These are phyloP conservation scores for Leishmania guyanensis DNA, from an alignment of 208 protist genomes.

Conservation along the genomic window DNA sequence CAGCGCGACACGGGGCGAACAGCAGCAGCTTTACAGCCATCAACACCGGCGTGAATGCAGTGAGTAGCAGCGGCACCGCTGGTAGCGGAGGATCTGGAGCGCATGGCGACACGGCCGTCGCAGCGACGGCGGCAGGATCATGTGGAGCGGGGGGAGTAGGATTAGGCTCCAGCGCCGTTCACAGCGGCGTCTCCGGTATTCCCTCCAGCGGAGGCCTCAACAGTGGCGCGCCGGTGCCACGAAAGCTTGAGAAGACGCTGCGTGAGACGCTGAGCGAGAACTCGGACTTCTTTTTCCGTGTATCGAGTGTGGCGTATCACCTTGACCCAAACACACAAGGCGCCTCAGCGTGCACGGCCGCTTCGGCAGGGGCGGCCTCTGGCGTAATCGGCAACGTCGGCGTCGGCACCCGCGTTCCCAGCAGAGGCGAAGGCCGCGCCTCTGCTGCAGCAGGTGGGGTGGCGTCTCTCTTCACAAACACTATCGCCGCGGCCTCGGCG, in stretches of 20 bases:
- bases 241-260: slow-evolving; percentile 21
- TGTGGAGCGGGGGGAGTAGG: not conserved
- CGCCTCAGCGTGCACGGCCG: not conserved
- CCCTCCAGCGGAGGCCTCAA: not conserved
- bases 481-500: slow-evolving; percentile 1
- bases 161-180: not conserved
- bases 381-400: not conserved
- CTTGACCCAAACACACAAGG: slow-evolving; percentile 17
- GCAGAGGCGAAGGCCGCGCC: slow-evolving; percentile 4
- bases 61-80: slow-evolving; percentile 3
- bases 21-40: slow-evolving; percentile 17
- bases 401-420: not conserved
- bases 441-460: slow-evolving; percentile 17
- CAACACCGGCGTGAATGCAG: slow-evolving; percentile 11
- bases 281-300: slow-evolving; percentile 42
- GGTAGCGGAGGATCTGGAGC: not conserved
- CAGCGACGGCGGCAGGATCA: not conserved
- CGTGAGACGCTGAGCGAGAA: slow-evolving; percentile 25
- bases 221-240: slow-evolving; percentile 1
- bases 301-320: slow-evolving; percentile 41
- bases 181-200: slow-evolving; percentile 2
- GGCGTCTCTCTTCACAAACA: slow-evolving; percentile 26
- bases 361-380: not conserved
- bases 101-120: not conserved
- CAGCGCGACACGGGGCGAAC: slow-evolving; percentile 15